These are phyloP conservation scores for Ceriops zippeliana DNA, from an alignment of 345 rosid species.

Conservation along the genomic window DNA sequence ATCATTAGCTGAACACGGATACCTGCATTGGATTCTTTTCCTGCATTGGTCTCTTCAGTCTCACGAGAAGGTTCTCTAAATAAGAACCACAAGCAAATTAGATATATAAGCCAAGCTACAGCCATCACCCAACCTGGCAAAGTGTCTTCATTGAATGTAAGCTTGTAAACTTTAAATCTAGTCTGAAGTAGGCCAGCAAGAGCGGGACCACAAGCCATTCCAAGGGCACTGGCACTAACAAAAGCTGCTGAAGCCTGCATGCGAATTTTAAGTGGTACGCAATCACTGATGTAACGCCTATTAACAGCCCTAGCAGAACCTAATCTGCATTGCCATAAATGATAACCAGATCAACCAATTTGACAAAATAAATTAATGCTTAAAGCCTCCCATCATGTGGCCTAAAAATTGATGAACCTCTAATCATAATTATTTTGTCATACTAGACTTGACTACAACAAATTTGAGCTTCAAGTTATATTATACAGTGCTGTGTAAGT, in stretches of 20 bases:
- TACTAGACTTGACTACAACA: not conserved
- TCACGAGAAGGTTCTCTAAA: slow-evolving; percentile 81
- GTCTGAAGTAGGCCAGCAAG: slow-evolving; percentile 90
- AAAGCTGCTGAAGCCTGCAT: slow-evolving; percentile 99
- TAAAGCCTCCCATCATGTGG: not conserved
- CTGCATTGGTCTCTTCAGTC: slow-evolving; percentile 32
- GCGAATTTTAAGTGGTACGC: slow-evolving; percentile 81
- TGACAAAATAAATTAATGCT: not conserved
- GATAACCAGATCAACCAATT: slow-evolving; percentile 17
- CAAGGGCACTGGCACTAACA: slow-evolving; percentile 99
- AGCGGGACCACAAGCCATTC: slow-evolving; percentile 99
- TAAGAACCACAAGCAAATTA: slow-evolving; percentile 76
- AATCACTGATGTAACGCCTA: slow-evolving; percentile 93
- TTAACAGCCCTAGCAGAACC: slow-evolving; percentile 99
- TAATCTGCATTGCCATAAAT: slow-evolving; percentile 48
- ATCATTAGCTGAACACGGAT: slow-evolving; percentile 20
- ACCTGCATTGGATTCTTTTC: slow-evolving; percentile 49
- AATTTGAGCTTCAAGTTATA: not conserved
- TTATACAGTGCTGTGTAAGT: not conserved
- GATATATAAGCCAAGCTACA: slow-evolving; percentile 81
- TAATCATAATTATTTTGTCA: not conserved
- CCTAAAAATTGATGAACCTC: not conserved
- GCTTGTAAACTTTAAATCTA: slow-evolving; percentile 71
- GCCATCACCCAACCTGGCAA: slow-evolving; percentile 99
- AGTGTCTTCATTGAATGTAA: slow-evolving; percentile 75